A percentile compares a stretch with the other conserved stretches of the same genome.
These are phyloP conservation scores for Plasmodium fragile DNA, from an alignment of 169 alveolate species.

Conservation along the genomic window DNA sequence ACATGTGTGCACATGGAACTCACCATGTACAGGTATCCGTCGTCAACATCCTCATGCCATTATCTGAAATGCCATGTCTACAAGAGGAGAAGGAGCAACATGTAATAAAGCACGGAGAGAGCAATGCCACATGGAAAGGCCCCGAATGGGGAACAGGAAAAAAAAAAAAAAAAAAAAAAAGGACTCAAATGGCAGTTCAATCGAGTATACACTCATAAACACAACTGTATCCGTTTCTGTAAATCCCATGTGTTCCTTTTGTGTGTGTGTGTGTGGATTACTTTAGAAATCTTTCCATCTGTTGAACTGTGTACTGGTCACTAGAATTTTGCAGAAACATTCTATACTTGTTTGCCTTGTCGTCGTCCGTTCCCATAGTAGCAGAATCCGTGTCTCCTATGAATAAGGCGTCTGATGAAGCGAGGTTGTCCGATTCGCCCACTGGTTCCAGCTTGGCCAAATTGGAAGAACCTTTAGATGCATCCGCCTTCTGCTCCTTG, in stretches of 20 bases:
- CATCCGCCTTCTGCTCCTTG: slow-evolving; percentile 8
- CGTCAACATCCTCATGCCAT: slow-evolving; percentile 83
- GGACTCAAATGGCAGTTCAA: not conserved
- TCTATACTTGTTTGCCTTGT: slow-evolving; percentile 18
- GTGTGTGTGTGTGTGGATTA: not conserved
- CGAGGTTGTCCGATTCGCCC: not conserved
- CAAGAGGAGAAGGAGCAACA: not conserved
- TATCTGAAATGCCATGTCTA: slow-evolving; percentile 82
- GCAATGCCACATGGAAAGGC: not conserved
- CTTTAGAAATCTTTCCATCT: slow-evolving; percentile 70
- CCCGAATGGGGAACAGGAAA: not conserved
- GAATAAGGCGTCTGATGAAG: not conserved
- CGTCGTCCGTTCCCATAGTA: slow-evolving; percentile 12
- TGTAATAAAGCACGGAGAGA: not conserved
- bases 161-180: not conserved
- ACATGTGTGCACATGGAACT: slow-evolving; percentile 1
- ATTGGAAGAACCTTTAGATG: not conserved
- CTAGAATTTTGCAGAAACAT: slow-evolving; percentile 23
- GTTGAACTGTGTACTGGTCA: slow-evolving; percentile 43
- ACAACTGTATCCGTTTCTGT: not conserved
- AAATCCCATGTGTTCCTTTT: slow-evolving; percentile 8
- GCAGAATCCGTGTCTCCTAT: not conserved
- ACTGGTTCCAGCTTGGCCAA: not conserved
- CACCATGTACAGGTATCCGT: slow-evolving; percentile 80
- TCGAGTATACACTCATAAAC: not conserved